These are phyloP conservation scores for Moelleriella libera DNA, from an alignment of 2,329 filamentous ascomycete genomes.

Conservation along the genomic window DNA sequence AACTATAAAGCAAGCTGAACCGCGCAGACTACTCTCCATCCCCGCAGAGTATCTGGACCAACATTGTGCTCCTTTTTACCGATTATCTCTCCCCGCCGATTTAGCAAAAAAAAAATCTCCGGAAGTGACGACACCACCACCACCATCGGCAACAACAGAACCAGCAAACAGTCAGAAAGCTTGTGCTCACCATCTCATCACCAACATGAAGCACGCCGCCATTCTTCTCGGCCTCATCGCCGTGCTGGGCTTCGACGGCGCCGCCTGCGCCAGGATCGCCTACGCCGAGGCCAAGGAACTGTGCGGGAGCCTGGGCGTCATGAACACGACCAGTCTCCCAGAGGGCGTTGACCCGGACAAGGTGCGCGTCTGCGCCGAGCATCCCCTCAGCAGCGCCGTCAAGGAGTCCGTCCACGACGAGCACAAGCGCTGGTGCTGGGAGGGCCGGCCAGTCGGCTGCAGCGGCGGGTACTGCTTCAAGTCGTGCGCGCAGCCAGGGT, in stretches of 20 bases:
- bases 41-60: no score
- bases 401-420: background rate
- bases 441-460: background rate
- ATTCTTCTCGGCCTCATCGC: background rate
- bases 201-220: background rate
- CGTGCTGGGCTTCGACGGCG: background rate
- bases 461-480: background rate
- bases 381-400: background rate
- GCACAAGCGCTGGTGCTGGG: background rate
- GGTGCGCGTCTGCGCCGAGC: background rate
- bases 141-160: no score
- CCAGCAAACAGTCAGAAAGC: background rate
- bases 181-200: background rate
- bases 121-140: no score
- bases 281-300: background rate
- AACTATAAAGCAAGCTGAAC: no score
- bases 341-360: background rate
- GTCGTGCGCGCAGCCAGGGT: background rate
- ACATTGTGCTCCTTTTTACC: no score
- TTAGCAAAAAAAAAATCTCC: no score
- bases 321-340: background rate
- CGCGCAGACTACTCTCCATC: no score
- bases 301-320: background rate
- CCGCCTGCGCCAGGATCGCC: background rate
- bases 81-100: no score